Percentiles rank a stretch among this genome's conserved stretches.
These are phyloP conservation scores for Umbellularia californica DNA, from an alignment of 164 flowering plant genomes.

Conservation along the genomic window DNA sequence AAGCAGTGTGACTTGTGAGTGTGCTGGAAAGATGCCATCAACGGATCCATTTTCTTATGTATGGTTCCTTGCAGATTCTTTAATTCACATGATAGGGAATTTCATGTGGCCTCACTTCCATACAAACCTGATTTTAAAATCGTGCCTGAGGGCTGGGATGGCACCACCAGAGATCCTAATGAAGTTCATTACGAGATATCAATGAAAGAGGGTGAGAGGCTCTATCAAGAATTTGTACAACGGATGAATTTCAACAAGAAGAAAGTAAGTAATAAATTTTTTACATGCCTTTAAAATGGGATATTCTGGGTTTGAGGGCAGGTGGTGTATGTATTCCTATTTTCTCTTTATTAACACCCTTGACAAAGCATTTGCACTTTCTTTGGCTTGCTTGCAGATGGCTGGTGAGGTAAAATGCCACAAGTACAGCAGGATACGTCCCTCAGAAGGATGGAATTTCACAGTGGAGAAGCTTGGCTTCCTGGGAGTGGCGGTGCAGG, in stretches of 20 bases:
- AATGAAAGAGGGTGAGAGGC: slow-evolving; percentile 76
- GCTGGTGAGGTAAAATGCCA: too few species aligned
- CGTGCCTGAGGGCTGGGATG: slow-evolving; percentile 99
- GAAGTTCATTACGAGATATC: slow-evolving; percentile 96
- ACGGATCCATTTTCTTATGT: background rate
- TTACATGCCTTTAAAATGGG: too few species aligned
- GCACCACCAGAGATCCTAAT: slow-evolving; percentile 78
- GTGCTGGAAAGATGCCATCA: background rate
- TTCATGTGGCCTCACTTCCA: slow-evolving; percentile 92
- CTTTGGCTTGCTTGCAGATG: too few species aligned
- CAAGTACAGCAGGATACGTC: too few species aligned
- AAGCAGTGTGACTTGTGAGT: background rate
- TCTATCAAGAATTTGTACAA: slow-evolving; percentile 78
- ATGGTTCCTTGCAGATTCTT: slow-evolving; percentile 55
- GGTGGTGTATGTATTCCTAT: too few species aligned
- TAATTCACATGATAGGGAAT: slow-evolving; percentile 78
- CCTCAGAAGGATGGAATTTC: too few species aligned
- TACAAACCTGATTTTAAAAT: slow-evolving; percentile 96
- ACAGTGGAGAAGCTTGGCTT: too few species aligned
- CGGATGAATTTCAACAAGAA: slow-evolving; percentile 79
- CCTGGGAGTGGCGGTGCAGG: too few species aligned
- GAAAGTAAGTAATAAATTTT: too few species aligned
- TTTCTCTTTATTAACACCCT: too few species aligned
- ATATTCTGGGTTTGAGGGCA: too few species aligned
- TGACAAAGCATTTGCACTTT: too few species aligned